Evolutionary conservation across 108 stramenopile species (phyloP).

Genomic region (Chaetoceros muelleri): DNA sequence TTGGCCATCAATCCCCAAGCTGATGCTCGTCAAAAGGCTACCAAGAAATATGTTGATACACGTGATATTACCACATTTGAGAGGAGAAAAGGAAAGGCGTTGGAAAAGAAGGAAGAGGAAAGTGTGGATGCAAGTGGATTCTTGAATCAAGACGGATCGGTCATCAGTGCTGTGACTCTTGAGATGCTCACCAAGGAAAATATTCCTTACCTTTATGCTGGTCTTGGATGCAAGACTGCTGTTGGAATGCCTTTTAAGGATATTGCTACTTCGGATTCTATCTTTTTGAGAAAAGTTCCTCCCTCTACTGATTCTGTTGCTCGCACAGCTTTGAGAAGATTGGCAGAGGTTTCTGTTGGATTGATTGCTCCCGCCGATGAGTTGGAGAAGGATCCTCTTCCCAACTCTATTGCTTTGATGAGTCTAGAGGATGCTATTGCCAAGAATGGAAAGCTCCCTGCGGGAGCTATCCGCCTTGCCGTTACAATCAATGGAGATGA

Average conservation of each 20-base stretch:
- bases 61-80: conserved; percentile 71
- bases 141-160: conserved; percentile 84
- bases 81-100: conserved; percentile 58
- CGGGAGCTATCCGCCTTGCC: conserved; percentile 80
- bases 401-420: conserved; percentile 86
- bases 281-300: conserved; percentile 73
- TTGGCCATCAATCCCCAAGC: conserved; percentile 63
- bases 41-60: conserved; percentile 67
- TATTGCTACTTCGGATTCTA: conserved; percentile 86
- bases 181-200: conserved; percentile 72
- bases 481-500: conserved; percentile 72
- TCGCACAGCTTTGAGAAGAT: conserved; percentile 72
- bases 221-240: conserved; percentile 90
- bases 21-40: conserved; percentile 48
- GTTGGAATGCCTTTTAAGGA: conserved; percentile 98
- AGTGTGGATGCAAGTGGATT: conserved; percentile 74
- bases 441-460: conserved; percentile 68
- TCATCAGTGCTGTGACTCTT: conserved; percentile 56
- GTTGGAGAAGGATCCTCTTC: conserved; percentile 80
- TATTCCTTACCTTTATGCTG: conserved; percentile 74
- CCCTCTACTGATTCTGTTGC: conserved; percentile 56
- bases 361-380: conserved; percentile 83
- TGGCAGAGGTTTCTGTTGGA: conserved; percentile 87
- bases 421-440: conserved; percentile 66
- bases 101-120: conserved; percentile 66